Base-by-base conservation (phyloP, 768 basidiomycete species). In the Leccinum boreale region DNA sequence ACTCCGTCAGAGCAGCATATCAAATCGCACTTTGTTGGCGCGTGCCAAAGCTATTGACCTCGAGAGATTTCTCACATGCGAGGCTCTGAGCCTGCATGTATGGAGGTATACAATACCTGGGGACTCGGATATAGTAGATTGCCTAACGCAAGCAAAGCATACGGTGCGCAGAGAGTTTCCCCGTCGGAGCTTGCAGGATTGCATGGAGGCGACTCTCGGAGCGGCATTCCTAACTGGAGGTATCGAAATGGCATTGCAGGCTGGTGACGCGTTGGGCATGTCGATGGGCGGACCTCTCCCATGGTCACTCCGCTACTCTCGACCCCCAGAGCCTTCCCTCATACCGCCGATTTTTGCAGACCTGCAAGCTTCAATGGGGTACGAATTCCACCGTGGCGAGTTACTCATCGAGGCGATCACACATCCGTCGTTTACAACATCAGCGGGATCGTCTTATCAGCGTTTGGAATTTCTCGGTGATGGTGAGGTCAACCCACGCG, bases 401-500 rank as follows among this genome's bases (percentile, higher is more conserved):
- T 70, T 91, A 15, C 73, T 95, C 3, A 65, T 89, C 8, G 86
- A 93, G 72, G 92, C 92, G 9, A 73, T 93, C n/a, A 92, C 90
- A 0, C 94, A 96, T 67, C 89, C 92, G 0, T 92, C 90, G 0
- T 90, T 90, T 63, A 76, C 79, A 10, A 68, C 73, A 4, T 73
- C 74, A 1, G 79, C 78, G 12, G 77, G 77, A 10, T 75, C 82
- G 6, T 90, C 89, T 3, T 95, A 95, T 70, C 89, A 96, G 60
- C 82, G 94, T 14, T 75, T 94, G 11, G 94, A 96, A 64, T 94
- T 93, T 64, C 79, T 96, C 3, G 94, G 94, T 31, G 94, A 96
- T 68, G 90, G 92, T 93, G 68, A 74, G 85, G 19, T 57, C 49
- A 8, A 33, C n/a, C 24, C 49, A 19, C 3, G 47, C 1, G 10